A percentile compares a stretch with the other conserved stretches of the same genome.
Evolutionary conservation across 2,329 filamentous ascomycete species (phyloP).

Genomic region (Cryphonectria parasitica): DNA sequence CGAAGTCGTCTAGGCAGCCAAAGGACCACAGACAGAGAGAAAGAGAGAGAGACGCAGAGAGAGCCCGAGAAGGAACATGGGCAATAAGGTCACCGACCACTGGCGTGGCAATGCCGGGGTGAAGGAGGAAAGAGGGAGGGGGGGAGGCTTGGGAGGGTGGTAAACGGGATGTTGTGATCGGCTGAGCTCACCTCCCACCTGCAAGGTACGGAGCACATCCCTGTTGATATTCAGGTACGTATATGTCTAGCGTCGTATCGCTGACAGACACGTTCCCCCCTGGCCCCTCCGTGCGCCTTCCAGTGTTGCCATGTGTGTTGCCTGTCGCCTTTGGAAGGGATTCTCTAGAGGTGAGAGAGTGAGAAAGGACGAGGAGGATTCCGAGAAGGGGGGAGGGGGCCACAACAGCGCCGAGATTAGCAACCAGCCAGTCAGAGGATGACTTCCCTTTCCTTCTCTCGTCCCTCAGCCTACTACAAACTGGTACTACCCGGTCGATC

Average conservation of each 20-base stretch:
- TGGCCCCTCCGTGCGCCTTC: neutral
- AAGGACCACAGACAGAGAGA: neutral
- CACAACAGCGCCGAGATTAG: conserved; percentile 24
- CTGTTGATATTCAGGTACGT: conserved; percentile 27
- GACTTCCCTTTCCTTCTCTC: neutral
- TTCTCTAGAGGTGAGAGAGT: neutral
- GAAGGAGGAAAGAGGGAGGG: neutral
- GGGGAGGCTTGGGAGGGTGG: conserved; percentile 2
- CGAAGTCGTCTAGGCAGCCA: neutral
- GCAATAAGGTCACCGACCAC: neutral
- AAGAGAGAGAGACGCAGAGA: neutral
- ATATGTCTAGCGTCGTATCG: conserved; percentile 26
- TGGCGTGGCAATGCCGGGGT: neutral
- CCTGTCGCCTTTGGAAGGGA: neutral
- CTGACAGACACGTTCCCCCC: conserved; percentile 17
- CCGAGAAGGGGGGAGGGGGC: conserved; percentile 1
- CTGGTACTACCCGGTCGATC: conserved; percentile 10
- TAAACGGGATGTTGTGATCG: conserved; percentile 16
- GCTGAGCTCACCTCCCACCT: conserved; percentile 28
- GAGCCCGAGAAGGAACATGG: neutral
- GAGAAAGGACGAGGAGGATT: conserved; percentile 3
- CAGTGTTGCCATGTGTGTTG: conserved; percentile 10
- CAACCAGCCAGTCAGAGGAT: neutral
- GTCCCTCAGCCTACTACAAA: neutral
- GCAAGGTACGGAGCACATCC: conserved; percentile 31